Evolutionary conservation across 148 eudicot genomes (phyloP).

Genomic region (Rhododendron ferrugineum): DNA sequence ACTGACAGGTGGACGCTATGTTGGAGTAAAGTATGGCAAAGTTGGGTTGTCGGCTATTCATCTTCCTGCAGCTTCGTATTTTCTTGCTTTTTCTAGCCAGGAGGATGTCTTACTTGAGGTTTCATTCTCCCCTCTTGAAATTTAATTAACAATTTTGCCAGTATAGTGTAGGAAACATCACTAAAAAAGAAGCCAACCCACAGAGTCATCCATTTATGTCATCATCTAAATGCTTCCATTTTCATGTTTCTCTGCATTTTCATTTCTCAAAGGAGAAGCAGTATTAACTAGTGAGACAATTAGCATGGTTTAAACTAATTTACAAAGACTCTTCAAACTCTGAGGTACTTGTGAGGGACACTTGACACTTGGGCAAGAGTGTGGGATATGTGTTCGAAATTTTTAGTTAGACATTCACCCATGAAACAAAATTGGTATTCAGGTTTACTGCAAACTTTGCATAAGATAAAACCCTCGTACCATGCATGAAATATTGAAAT

Average conservation of each 20-base stretch:
- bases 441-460: not conserved
- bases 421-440: not conserved
- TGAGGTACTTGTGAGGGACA: not conserved
- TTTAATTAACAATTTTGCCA: not conserved
- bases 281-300: not conserved
- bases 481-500: not conserved
- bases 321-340: not conserved
- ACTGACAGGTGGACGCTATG: no score
- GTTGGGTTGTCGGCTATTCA: not conserved
- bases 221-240: not conserved
- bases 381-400: not conserved
- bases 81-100: not conserved
- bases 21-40: no score
- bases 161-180: not conserved
- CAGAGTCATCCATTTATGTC: not conserved
- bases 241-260: not conserved
- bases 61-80: not conserved
- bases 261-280: not conserved
- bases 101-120: not conserved
- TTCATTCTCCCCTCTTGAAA: not conserved
- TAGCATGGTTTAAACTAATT: not conserved
- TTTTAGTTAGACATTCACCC: not conserved
- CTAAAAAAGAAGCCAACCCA: not conserved
- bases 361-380: not conserved
- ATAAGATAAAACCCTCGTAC: not conserved